These are phyloP conservation scores for Filobasidium floriforme DNA, from an alignment of 768 basidiomycete species.

Conservation along the genomic window DNA sequence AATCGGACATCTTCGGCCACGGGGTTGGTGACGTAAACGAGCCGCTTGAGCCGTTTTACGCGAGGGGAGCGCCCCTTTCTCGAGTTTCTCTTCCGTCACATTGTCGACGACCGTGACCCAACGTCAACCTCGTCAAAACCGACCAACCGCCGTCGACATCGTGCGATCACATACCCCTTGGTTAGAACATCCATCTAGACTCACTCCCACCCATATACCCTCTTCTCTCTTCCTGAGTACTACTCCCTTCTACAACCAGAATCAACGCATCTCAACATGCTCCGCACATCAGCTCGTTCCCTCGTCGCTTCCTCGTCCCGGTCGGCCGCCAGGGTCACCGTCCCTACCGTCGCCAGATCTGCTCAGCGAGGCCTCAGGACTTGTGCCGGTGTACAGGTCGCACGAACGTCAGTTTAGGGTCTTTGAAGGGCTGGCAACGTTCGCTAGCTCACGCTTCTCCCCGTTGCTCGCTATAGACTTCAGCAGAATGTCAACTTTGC, in stretches of 20 bases:
- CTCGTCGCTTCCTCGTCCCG: slow-evolving; percentile 17
- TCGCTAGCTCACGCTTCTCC: background rate
- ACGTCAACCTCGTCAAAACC: background rate
- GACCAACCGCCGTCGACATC: background rate
- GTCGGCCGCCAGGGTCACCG: background rate
- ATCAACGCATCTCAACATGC: slow-evolving; percentile 13
- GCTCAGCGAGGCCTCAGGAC: slow-evolving; percentile 17
- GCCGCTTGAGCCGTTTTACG: slow-evolving; percentile 1
- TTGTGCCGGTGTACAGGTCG: slow-evolving; percentile 5
- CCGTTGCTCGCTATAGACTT: background rate
- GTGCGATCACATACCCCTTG: too few species aligned
- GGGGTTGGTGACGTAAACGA: background rate
- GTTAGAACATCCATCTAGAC: background rate
- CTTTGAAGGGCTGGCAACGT: too few species aligned
- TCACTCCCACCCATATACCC: background rate
- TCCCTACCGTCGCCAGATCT: slow-evolving; percentile 8
- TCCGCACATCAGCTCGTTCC: slow-evolving; percentile 16
- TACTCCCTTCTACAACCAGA: background rate
- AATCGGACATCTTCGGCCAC: slow-evolving; percentile 1
- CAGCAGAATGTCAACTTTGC: slow-evolving; percentile 2
- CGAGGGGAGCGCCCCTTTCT: background rate
- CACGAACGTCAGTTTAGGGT: background rate
- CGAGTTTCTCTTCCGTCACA: slow-evolving; percentile 10
- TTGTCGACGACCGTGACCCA: too few species aligned
- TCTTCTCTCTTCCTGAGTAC: background rate